phyloP scores from a whole-genome alignment of 73 alveolate species.

The Effrenium voratum region DNA sequence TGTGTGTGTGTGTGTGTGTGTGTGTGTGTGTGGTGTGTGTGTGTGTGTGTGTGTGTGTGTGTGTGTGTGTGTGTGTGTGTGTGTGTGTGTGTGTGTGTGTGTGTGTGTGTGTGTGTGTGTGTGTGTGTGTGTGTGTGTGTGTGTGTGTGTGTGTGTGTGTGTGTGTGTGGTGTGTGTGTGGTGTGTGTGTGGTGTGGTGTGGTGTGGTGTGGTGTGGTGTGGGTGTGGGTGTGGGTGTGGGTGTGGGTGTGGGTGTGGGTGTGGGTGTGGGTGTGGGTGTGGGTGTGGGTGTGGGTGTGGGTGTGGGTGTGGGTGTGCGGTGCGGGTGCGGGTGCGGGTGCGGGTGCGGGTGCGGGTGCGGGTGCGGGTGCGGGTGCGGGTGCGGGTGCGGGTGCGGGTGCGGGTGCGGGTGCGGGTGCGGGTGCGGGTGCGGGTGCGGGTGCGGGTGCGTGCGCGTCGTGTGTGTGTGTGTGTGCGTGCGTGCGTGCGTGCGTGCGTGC shows the following conservation, averaged over 20 bases:
- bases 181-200: no score
- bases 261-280: background rate
- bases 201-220: background rate
- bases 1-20: no score
- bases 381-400: background rate
- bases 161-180: no score
- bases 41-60: no score
- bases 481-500: background rate
- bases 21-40: no score
- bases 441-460: constrained; percentile 12
- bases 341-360: constrained; percentile 4
- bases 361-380: constrained; percentile 1
- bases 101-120: no score
- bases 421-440: constrained; percentile 1
- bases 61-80: no score
- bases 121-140: no score
- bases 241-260: background rate
- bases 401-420: constrained; percentile 4
- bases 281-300: background rate
- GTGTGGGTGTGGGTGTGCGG: background rate
- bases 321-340: constrained; percentile 1
- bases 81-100: no score
- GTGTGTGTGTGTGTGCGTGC: background rate
- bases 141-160: no score
- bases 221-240: background rate